These are phyloP conservation scores for Pseudogymnoascus sp. DNA, from an alignment of 2,329 filamentous ascomycete species.

Conservation along the genomic window DNA sequence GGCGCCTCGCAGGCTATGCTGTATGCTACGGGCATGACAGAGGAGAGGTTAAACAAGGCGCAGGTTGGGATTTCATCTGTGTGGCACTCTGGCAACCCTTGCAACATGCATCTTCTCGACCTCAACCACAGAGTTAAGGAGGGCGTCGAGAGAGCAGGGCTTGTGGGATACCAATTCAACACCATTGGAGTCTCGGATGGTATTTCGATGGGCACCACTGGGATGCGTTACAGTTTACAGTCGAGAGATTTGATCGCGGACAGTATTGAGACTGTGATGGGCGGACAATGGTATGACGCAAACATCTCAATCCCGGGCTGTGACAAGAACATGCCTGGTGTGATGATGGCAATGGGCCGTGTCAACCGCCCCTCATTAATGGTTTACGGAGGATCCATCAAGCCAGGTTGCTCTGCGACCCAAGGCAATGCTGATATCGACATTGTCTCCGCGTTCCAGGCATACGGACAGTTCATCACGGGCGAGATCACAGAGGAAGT, in stretches of 20 bases:
- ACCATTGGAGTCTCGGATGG: conserved; percentile 96
- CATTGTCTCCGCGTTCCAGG: conserved; percentile 95
- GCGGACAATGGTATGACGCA: conserved; percentile 96
- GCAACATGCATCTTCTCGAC: conserved; percentile 97
- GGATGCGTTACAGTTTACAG: conserved; percentile 93
- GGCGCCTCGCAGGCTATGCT: conserved; percentile 98
- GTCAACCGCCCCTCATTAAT: conserved; percentile 92
- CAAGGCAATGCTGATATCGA: conserved; percentile 72
- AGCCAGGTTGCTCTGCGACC: conserved; percentile 72
- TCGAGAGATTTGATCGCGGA: conserved; percentile 95
- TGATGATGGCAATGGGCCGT: conserved; percentile 86
- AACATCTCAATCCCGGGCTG: conserved; percentile 96
- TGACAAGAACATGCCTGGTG: conserved; percentile 99
- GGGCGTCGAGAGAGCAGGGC: conserved; percentile 63
- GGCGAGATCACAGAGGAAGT: conserved; percentile 86
- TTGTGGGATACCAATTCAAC: conserved; percentile 96
- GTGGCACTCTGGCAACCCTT: conserved; percentile 97
- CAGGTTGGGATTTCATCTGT: conserved; percentile 97
- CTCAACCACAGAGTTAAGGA: conserved; percentile 48
- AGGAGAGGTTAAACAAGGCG: conserved; percentile 87
- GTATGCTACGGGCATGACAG: conserved; percentile 82
- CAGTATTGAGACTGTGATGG: conserved; percentile 98
- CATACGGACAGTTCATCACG: conserved; percentile 88
- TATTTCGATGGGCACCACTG: conserved; percentile 96
- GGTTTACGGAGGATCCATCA: conserved; percentile 95